Evolutionary conservation across 2,329 filamentous ascomycete genomes (phyloP).

Genomic region (Aspergillus sp.): DNA sequence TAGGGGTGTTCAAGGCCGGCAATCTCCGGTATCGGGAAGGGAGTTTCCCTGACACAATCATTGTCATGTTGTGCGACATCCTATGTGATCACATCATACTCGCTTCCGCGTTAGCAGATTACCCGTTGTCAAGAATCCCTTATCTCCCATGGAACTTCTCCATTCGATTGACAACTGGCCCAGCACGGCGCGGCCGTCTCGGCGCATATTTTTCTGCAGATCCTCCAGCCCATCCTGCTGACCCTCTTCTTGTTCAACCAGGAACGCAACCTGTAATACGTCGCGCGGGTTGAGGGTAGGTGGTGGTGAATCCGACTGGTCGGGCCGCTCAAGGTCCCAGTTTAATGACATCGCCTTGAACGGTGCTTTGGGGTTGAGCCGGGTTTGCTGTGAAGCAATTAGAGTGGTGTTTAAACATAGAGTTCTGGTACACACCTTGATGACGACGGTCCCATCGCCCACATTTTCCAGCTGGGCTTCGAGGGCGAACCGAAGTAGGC

Average conservation of each 20-base stretch:
- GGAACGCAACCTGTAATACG: slow-evolving; percentile 64
- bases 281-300: slow-evolving; percentile 61
- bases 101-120: slow-evolving; percentile 60
- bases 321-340: slow-evolving; percentile 49
- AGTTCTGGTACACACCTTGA: slow-evolving; percentile 57
- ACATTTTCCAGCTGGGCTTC: slow-evolving; percentile 97
- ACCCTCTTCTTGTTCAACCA: slow-evolving; percentile 56
- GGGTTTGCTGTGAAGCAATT: slow-evolving; percentile 40
- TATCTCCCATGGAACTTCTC: slow-evolving; percentile 86
- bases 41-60: slow-evolving; percentile 1
- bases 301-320: slow-evolving; percentile 30
- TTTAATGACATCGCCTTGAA: slow-evolving; percentile 57
- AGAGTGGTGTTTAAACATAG: slow-evolving; percentile 2
- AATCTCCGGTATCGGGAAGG: not conserved
- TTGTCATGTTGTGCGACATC: not conserved
- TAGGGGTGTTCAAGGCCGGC: not conserved
- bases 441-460: slow-evolving; percentile 75
- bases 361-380: slow-evolving; percentile 51
- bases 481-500: slow-evolving; percentile 64
- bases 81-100: slow-evolving; percentile 19
- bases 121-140: slow-evolving; percentile 82
- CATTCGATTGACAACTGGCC: slow-evolving; percentile 85
- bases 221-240: slow-evolving; percentile 53
- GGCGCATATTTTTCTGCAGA: slow-evolving; percentile 48
- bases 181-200: slow-evolving; percentile 60